A percentile compares a stretch with the other conserved stretches of the same genome.
phyloP scores from a whole-genome alignment of 78 protist genomes.

The Creolimax fragrantissima region DNA sequence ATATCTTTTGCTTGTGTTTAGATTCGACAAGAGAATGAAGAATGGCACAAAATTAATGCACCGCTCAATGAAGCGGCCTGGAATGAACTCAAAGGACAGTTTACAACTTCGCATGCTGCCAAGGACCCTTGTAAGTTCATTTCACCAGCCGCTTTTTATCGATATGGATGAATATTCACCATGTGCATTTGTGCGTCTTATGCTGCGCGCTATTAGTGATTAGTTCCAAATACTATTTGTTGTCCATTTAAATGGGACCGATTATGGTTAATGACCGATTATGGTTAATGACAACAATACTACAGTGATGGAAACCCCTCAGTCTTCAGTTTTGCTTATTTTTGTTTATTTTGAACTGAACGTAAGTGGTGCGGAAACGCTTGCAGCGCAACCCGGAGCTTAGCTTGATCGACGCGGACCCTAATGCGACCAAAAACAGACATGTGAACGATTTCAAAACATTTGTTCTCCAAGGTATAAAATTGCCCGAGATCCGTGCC shows the following conservation, averaged over 20 bases:
- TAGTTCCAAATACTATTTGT: too few relatives aligned
- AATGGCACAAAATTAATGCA: background rate
- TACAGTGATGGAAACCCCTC: too few relatives aligned
- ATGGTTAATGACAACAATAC: too few relatives aligned
- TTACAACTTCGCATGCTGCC: background rate
- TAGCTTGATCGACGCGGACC: background rate
- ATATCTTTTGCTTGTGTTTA: too few relatives aligned
- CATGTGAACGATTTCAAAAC: conserved; percentile 39
- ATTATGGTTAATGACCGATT: too few relatives aligned
- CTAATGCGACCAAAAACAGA: background rate
- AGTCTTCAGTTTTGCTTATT: too few relatives aligned
- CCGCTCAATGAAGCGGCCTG: background rate
- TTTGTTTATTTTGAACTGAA: too few relatives aligned
- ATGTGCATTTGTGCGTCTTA: too few relatives aligned
- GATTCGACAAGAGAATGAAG: background rate
- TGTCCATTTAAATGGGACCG: too few relatives aligned
- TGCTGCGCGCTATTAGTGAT: too few relatives aligned
- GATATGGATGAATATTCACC: too few relatives aligned
- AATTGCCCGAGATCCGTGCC: conserved; percentile 37
- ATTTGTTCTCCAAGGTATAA: conserved; percentile 15
- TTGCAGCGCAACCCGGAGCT: background rate
- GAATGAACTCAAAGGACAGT: background rate
- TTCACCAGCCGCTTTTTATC: too few relatives aligned
- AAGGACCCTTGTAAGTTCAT: background rate
- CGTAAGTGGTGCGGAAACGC: background rate